Evolutionary conservation across 257 asterid species (phyloP), one percentile per base, ranked within the genome.

Genomic region (Fraxinus excelsior): DNA sequence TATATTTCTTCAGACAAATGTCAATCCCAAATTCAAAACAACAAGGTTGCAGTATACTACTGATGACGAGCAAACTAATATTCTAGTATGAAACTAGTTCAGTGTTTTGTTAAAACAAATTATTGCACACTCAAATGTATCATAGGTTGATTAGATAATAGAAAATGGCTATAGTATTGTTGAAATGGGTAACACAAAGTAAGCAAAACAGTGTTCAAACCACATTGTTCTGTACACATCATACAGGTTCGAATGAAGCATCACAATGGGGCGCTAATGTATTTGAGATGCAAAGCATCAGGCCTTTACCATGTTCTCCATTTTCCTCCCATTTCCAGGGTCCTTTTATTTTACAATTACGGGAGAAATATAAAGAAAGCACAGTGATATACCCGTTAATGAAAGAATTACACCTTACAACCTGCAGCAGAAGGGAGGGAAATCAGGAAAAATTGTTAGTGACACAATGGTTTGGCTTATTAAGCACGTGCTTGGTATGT

Each of bases 361-460:
- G 76, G 77, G 80, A 80, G 84, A 71, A 70, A 79, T 70, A 77
- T 64, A 79, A 73, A 40, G 58, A 66, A 68, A 81, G 72, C 56
- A 60, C 81, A 79, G 70, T 68, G 78, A 70, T 74, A 70, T 73
- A 80, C 73, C 77, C 70, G 74, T 75, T 35, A 82, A 78, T 81
- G 71, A 89, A 89, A 86, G 90, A 94, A 89, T 89, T 80, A 69
- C 76, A 67, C 91, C 90, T 46, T 75, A 80, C 46, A 62, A 78
- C 44, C 77, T 72, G 94, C 90, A 89, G 92, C 85, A 79, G n/a
- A 49, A 76, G 70, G 72, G 21, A 38, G 70, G 68, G 44, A 56
- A 49, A 70, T 76, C 21, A 65, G 4, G 21, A 35, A 73, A 66
- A 38, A 35, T 71, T 26, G 53, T 72, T 58, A 34, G 76, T 34